Evolutionary conservation across 352 stramenopile species (phyloP), one percentile per base, ranked within the genome.

Genomic region (Pythium myriotylum): DNA sequence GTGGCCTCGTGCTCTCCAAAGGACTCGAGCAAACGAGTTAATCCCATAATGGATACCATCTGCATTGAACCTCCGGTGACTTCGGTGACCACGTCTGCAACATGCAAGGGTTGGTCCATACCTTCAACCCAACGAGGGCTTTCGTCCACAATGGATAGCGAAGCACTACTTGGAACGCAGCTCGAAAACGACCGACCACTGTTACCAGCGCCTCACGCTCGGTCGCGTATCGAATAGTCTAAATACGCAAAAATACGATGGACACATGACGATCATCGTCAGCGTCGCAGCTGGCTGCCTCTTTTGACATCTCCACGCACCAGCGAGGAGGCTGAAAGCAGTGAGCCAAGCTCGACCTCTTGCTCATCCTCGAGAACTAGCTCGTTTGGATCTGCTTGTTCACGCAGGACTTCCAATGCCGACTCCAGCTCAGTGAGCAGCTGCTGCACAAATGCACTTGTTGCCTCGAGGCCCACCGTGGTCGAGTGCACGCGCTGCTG

Each of bases 401-500:
- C 19, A 20, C 7, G 9, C 20, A 82, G 78, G 47, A 88, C 68
- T 10, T 23, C 42, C 14, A 79, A 66, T 1, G 79, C 77, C 14
- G 76, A 72, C 24, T 93, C 80, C 20, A 93, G 61, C 56, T 93
- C 81, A 16, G 83, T 63, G 4, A 88, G 55, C 32, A 93, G 68
- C 63, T 93, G 76, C 57, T 77, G 54, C 23, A 91, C 62, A 49
- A 93, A 93, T 20, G 73, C 64, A 24, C 73, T 70, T 2, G 84
- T 88, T 41, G 79, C 76, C 20, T 84, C 80, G 22, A 81, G 60
- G 8, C 81, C 80, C 16, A 91, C 51, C 16, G 50, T 73, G 19
- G 80, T 91, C 22, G 81, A 91, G 62, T 93, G 84, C 43, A 93
- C 81, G 43, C 81, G 81, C 54, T 91, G 68, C 73, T 91, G 81